A percentile compares a stretch with the other conserved stretches of the same genome.
Evolutionary conservation across 1,284 basidiomycete species (phyloP).

Genomic region (Xerocomus subilludens): DNA sequence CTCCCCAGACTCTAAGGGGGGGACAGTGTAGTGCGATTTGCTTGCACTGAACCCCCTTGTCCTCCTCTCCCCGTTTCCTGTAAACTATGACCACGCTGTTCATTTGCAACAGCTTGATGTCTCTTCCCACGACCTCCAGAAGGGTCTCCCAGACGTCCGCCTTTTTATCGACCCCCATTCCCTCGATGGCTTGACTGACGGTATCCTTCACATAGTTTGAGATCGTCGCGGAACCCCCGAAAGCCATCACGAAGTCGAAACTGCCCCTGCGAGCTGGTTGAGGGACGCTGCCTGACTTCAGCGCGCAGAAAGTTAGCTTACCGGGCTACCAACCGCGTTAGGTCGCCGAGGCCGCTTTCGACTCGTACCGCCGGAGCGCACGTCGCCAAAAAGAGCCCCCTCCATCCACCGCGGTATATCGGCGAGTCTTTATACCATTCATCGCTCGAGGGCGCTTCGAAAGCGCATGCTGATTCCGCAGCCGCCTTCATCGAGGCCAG

Average conservation of each 20-base stretch:
- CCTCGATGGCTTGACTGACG: neutral
- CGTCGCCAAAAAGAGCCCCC: slow-evolving; percentile 9
- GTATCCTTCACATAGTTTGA: neutral
- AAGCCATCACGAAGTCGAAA: slow-evolving; percentile 23
- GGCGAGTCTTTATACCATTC: slow-evolving; percentile 19
- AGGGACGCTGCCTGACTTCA: too few relatives aligned
- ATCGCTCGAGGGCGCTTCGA: neutral
- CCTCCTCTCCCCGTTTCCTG: neutral
- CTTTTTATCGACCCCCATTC: neutral
- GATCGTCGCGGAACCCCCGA: slow-evolving; percentile 12
- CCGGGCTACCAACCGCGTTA: neutral
- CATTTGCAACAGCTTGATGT: neutral
- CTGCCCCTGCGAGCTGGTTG: neutral
- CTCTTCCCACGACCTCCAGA: neutral
- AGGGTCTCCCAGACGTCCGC: slow-evolving; percentile 18
- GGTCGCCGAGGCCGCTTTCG: neutral
- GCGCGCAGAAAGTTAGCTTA: neutral
- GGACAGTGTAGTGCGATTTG: slow-evolving; percentile 14
- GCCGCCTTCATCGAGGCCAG: too few relatives aligned
- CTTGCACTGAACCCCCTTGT: neutral
- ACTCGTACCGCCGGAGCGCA: slow-evolving; percentile 7
- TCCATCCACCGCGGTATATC: slow-evolving; percentile 5
- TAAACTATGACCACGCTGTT: slow-evolving; percentile 16
- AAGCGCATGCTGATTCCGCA: too few relatives aligned
- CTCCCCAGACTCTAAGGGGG: slow-evolving; percentile 4